phyloP scores from a whole-genome alignment of 2,329 filamentous ascomycete genomes.

The Parastagonospora avenae region DNA sequence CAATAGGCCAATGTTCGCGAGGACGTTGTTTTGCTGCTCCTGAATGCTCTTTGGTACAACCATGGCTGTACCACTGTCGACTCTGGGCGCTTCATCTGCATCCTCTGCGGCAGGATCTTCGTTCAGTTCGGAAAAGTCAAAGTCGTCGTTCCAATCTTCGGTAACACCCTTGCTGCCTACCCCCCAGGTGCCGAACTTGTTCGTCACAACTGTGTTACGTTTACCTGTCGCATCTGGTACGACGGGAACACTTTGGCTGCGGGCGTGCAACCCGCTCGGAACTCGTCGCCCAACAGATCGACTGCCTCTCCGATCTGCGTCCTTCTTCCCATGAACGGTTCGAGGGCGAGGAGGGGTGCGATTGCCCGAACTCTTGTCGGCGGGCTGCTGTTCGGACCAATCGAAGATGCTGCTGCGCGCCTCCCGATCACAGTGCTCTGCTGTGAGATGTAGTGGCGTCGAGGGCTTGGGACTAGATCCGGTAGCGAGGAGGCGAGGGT shows the following conservation, averaged over 20 bases:
- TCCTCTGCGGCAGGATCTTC: constrained; percentile 43
- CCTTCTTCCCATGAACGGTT: constrained; percentile 78
- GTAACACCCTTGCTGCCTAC: constrained; percentile 78
- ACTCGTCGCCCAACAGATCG: constrained; percentile 69
- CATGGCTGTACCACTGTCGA: constrained; percentile 60
- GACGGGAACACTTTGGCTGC: constrained; percentile 81
- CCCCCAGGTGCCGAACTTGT: constrained; percentile 82
- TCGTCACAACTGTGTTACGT: constrained; percentile 62
- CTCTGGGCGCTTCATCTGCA: constrained; percentile 45
- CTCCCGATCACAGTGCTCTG: constrained; percentile 47
- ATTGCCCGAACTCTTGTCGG: constrained; percentile 65
- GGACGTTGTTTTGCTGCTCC: constrained; percentile 80
- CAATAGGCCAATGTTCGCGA: constrained; percentile 82
- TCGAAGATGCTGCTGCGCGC: constrained; percentile 74
- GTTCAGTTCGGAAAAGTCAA: constrained; percentile 70
- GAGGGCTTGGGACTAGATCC: constrained; percentile 44
- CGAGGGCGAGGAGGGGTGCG: constrained; percentile 68
- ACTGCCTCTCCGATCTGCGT: constrained; percentile 72
- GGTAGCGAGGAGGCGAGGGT: constrained; percentile 34
- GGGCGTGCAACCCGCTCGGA: constrained; percentile 71
- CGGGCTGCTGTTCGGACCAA: constrained; percentile 70
- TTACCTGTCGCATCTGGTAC: constrained; percentile 62
- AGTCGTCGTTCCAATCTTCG: constrained; percentile 90
- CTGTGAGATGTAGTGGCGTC: constrained; percentile 45
- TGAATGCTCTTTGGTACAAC: constrained; percentile 80